phyloP scores from a whole-genome alignment of 371 early-diverging fungal species.

The Haplosporangium sp. region DNA sequence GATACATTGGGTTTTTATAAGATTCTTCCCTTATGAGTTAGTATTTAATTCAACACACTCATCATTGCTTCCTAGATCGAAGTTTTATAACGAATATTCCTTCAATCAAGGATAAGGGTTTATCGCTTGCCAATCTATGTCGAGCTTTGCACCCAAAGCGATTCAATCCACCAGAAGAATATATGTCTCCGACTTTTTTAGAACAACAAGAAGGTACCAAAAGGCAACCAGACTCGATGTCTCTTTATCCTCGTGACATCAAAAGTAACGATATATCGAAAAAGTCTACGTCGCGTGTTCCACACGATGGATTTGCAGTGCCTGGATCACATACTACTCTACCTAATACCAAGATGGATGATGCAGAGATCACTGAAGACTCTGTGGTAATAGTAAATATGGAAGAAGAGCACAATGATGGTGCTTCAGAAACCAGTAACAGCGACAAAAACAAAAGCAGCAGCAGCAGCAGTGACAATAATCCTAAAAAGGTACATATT shows the following conservation, averaged over 20 bases:
- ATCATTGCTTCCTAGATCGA: conserved; percentile 59
- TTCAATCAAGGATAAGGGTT: conserved; percentile 59
- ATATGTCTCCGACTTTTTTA: not conserved
- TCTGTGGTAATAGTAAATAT: not conserved
- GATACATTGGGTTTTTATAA: not conserved
- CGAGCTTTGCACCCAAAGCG: conserved; percentile 56
- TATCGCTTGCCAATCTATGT: conserved; percentile 58
- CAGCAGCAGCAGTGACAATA: not conserved
- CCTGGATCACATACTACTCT: not conserved
- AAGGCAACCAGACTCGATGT: not conserved
- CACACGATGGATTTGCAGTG: too few relatives aligned
- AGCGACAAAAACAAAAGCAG: not conserved
- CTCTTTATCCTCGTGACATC: not conserved
- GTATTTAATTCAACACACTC: not conserved
- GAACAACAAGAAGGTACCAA: not conserved
- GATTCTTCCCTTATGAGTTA: not conserved
- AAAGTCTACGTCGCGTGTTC: not conserved
- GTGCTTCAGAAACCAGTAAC: not conserved
- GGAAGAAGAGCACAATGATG: not conserved
- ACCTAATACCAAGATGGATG: not conserved
- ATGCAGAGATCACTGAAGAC: not conserved
- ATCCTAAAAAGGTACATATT: not conserved
- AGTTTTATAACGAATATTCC: conserved; percentile 71
- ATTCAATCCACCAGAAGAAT: conserved; percentile 22
- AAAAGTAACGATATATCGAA: not conserved